phyloP scores from a whole-genome alignment of 1,139 yeast genomes.

The Trichomonascaceae sp. region DNA sequence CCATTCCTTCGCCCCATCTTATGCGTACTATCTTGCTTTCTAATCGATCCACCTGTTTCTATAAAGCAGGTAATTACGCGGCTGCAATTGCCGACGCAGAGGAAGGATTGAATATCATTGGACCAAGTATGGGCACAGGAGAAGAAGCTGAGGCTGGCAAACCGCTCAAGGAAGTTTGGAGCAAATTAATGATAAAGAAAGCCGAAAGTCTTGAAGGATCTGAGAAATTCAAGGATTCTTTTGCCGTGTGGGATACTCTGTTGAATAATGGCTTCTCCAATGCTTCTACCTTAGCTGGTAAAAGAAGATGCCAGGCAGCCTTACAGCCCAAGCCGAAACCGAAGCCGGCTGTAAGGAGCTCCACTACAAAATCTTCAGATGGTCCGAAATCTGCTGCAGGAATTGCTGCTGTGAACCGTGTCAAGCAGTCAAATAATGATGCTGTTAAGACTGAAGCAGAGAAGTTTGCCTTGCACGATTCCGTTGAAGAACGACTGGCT shows the following conservation, averaged over 20 bases:
- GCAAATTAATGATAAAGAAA: conserved; percentile 57
- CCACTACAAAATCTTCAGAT: conserved; percentile 13
- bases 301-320: conserved; percentile 65
- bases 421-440: conserved; percentile 43
- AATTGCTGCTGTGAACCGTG: conserved; percentile 41
- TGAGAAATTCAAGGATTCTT: conserved; percentile 63
- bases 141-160: conserved; percentile 47
- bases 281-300: conserved; percentile 69
- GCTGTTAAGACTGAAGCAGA: conserved; percentile 51
- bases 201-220: conserved; percentile 82
- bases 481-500: conserved; percentile 48
- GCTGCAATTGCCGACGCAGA: conserved; percentile 51
- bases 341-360: conserved; percentile 14
- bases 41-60: conserved; percentile 65
- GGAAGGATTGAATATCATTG: conserved; percentile 54
- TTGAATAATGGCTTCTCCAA: conserved; percentile 64
- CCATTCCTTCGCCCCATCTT: conserved; percentile 62
- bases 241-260: conserved; percentile 53
- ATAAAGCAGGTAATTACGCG: conserved; percentile 70
- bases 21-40: conserved; percentile 64
- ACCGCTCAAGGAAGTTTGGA: conserved; percentile 62
- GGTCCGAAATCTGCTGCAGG: conserved; percentile 31
- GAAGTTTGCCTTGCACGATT: conserved; percentile 54
- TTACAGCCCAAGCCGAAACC: conserved; percentile 37
- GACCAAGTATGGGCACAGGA: conserved; percentile 35